Conservation (phyloP, 2,329 filamentous ascomycete genomes). For the Drechmeria coniospora region DNA sequence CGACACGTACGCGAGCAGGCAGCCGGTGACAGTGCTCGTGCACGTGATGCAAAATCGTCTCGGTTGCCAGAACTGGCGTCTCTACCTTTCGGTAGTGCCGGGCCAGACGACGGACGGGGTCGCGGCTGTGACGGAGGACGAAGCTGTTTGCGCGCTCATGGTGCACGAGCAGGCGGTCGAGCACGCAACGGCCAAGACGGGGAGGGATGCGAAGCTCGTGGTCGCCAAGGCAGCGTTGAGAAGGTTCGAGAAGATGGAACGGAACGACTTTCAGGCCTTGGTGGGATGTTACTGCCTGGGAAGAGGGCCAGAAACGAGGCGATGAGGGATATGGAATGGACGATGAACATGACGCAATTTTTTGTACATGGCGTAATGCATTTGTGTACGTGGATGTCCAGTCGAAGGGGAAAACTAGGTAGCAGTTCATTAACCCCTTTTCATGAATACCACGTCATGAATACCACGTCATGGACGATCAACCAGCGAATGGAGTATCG, state of each 20-base stretch:
- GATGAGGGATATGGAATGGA: too few relatives aligned
- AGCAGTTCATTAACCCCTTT: too few relatives aligned
- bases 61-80: conserved; percentile 44
- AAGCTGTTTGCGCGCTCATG: conserved; percentile 56
- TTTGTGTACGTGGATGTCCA: too few relatives aligned
- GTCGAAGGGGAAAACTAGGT: too few relatives aligned
- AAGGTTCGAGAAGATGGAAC: conserved; percentile 25
- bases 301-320: background rate
- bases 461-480: too few relatives aligned
- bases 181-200: conserved; percentile 43
- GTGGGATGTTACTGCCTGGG: conserved; percentile 49
- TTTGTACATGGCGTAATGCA: too few relatives aligned
- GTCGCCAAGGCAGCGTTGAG: conserved; percentile 45
- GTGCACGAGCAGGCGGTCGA: conserved; percentile 59
- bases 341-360: too few relatives aligned
- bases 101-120: conserved; percentile 24
- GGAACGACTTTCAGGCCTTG: conserved; percentile 40
- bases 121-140: conserved; percentile 24
- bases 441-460: too few relatives aligned
- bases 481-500: too few relatives aligned
- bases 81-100: conserved; percentile 32
- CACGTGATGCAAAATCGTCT: conserved; percentile 48
- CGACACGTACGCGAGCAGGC: conserved; percentile 72
- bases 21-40: conserved; percentile 63
- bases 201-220: conserved; percentile 56